Evolutionary conservation across 1,284 basidiomycete species (phyloP), one percentile per base, ranked within the genome.

Genomic region (Tilletia caries): DNA sequence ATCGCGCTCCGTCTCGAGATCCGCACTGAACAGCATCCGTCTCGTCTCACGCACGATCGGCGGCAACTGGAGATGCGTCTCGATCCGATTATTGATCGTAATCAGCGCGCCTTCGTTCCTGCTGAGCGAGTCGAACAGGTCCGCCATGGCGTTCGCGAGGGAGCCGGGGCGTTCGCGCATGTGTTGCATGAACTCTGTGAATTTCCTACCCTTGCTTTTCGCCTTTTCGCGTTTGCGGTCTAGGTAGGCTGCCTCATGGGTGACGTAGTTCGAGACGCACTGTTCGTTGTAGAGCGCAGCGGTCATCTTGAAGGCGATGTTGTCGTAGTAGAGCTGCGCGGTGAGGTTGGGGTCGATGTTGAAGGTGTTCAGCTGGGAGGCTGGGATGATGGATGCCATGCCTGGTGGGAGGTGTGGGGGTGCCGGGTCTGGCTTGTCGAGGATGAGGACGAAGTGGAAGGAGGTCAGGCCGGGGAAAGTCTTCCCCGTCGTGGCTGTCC

Each of bases 221-320:
- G 71, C 76, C 20, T 74, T 65, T 27, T 82, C 81, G 3, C 76
- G 68, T n/a, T 82, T 65, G 5, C 72, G 68, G 3, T 77, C 64
- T 1, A 82, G 73, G 65, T 66, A 70, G 37, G 76, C 72, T 1
- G 75, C 73, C 66, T 82, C 76, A 32, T 69, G 67, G 4, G 73
- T 69, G 20, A 83, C 74, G 25, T 80, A 81, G 46, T 73, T 66
- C 2, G 71, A 67, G 2, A 74, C 70, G 13, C 65, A 58, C 70
- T 83, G 77, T 64, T 83, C 79, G 25, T 75, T 75, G 48, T 75
- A 81, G 25, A 83, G 76, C 20, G 80, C 77, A 6, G 80, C 77
- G 0, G 81, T 81, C 72, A 82, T 75, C 66, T 83, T 83, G 74
- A 82, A 83, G 34, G 78, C 72, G 23, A 83, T 74, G 60, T 79